Evolutionary conservation across 2,329 filamentous ascomycete genomes (phyloP).

Genomic region (Colletotrichum simmondsii): DNA sequence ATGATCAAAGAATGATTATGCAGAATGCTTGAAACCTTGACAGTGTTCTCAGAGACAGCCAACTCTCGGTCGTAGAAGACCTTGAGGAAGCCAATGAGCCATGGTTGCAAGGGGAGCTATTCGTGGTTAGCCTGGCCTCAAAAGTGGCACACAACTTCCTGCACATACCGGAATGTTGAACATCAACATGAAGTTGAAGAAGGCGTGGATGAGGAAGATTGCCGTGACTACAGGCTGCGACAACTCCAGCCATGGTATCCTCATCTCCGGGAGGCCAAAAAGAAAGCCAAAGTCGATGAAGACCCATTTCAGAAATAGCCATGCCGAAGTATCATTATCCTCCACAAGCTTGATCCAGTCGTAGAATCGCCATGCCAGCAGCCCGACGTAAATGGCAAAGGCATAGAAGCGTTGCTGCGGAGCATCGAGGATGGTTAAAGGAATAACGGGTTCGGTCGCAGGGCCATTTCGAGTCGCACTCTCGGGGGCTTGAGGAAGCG

Average conservation of each 20-base stretch:
- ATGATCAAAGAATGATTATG: constrained; percentile 94
- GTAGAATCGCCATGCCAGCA: constrained; percentile 87
- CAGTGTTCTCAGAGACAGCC: constrained; percentile 91
- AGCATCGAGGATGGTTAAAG: constrained; percentile 84
- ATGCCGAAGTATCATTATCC: constrained; percentile 87
- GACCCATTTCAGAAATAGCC: constrained; percentile 94
- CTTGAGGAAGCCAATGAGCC: constrained; percentile 78
- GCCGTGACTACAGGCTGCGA: constrained; percentile 78
- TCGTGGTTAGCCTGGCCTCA: constrained; percentile 5
- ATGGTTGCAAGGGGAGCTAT: constrained; percentile 78
- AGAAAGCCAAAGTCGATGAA: constrained; percentile 87
- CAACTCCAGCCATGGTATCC: constrained; percentile 97
- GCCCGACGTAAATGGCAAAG: constrained; percentile 77
- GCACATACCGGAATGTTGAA: constrained; percentile 81
- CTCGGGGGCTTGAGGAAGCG: constrained; percentile 61
- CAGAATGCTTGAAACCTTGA: constrained; percentile 87
- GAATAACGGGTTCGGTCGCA: constrained; percentile 74
- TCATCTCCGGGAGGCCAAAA: constrained; percentile 85
- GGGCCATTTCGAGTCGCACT: constrained; percentile 40
- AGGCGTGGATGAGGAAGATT: constrained; percentile 77
- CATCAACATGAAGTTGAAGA: constrained; percentile 89
- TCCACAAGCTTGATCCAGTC: constrained; percentile 84
- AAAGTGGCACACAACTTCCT: background rate
- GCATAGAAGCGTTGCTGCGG: constrained; percentile 92
- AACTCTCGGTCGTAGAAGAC: constrained; percentile 92